Base-by-base conservation (phyloP, 257 asterid genomes). In the Coffea eugenioides region DNA sequence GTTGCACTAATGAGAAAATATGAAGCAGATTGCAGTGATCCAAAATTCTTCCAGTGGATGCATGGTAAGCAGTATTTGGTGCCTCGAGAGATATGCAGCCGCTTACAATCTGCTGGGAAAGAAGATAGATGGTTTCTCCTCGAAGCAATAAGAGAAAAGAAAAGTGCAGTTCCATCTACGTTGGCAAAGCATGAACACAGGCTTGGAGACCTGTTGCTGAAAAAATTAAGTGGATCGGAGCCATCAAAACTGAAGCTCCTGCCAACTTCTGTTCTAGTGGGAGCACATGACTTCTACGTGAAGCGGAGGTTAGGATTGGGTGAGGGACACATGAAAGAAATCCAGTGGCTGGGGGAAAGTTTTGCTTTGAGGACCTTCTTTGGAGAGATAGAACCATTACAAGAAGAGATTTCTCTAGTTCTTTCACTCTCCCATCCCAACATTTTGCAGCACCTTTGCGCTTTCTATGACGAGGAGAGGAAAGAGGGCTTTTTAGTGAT, bases 321-420 rank as follows among this genome's bases (percentile, higher is more conserved):
- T 5, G 87, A 87, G 11, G 92, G 94, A 23, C 93, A 88, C 59
- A 84, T 89, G 4, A 95, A 93, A 85, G 99, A 95, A 87, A 88
- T 95, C 36, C 89, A 90, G n/a, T 95, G 99, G 99, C 69, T 93
- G 88, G 97, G 98, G 25, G 98, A 95, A 78, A 90, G 77, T 77
- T 90, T 91, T 71, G 97, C 91, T 23, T 51, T 91, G 81, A 91
- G 92, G 88, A 86, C 89, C 0, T 94, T 91, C 36, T 90, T 80
- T 71, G 97, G 96, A 10, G 96, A 90, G 27, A 83, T 89, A 43
- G 88, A 83, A 48, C 91, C 94, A 21, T 16, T 91, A n/a, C 59
- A 67, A 31, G 69, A 82, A 6, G 96, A 91, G 80, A 85, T 94
- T 67, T 81, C 91, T 59, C 25, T 78, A 21, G 74, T 89, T 11